Evolutionary conservation across 148 eudicot genomes (phyloP).

Genomic region (Nepenthes gracilis): DNA sequence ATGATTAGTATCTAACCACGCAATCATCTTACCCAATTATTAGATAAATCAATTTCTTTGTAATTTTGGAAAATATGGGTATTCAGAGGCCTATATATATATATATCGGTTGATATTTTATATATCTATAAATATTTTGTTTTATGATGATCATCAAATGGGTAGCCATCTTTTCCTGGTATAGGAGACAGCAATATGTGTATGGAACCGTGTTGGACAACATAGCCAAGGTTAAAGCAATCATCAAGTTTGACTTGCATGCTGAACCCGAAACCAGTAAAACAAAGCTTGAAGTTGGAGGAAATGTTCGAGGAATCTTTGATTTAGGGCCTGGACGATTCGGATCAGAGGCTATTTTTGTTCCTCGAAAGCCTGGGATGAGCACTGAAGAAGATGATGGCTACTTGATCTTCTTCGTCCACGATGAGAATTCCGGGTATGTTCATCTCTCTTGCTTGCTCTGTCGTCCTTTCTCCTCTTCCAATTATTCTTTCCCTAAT

Average conservation of each 20-base stretch:
- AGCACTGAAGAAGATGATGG: slow-evolving; percentile 80
- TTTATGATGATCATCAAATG: no score
- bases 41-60: no score
- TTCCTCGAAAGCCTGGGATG: slow-evolving; percentile 55
- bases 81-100: no score
- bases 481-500: background rate
- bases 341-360: slow-evolving; percentile 89
- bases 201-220: slow-evolving; percentile 56
- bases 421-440: slow-evolving; percentile 77
- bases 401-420: slow-evolving; percentile 73
- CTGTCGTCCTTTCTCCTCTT: background rate
- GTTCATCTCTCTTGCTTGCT: background rate
- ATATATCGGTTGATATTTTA: no score
- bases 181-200: slow-evolving; percentile 69
- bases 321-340: slow-evolving; percentile 70
- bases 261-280: slow-evolving; percentile 59
- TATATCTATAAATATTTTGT: no score
- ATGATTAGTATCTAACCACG: no score
- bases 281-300: slow-evolving; percentile 69
- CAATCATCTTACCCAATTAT: no score
- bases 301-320: slow-evolving; percentile 59
- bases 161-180: background rate
- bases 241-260: slow-evolving; percentile 80
- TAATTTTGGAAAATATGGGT: no score
- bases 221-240: slow-evolving; percentile 66